Percentiles rank a stretch among this genome's conserved stretches.
These are phyloP conservation scores for Nidula microcarpa DNA, from an alignment of 768 basidiomycete species.

Conservation along the genomic window DNA sequence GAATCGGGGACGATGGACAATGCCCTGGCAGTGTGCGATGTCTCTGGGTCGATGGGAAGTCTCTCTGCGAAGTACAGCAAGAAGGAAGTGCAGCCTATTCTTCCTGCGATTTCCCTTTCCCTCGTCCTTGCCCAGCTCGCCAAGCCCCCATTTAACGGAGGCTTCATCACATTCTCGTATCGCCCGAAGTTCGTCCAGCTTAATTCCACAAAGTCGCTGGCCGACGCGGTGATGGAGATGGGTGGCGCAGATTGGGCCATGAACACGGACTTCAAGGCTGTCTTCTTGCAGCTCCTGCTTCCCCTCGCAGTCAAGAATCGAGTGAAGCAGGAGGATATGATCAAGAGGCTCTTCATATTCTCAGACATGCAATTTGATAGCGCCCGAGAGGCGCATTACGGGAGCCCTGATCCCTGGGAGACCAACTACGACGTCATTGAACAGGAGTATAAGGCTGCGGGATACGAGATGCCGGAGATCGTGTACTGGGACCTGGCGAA, in stretches of 20 bases:
- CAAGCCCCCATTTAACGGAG: slow-evolving; percentile 58
- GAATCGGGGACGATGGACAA: slow-evolving; percentile 57
- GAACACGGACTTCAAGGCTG: slow-evolving; percentile 62
- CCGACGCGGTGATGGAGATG: slow-evolving; percentile 35
- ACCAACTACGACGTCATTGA: slow-evolving; percentile 62
- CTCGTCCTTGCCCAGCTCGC: slow-evolving; percentile 62
- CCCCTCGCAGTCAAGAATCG: slow-evolving; percentile 54
- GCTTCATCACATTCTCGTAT: slow-evolving; percentile 67
- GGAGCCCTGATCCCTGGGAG: slow-evolving; percentile 34
- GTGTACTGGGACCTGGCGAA: slow-evolving; percentile 66
- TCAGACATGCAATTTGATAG: slow-evolving; percentile 77
- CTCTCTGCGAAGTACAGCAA: slow-evolving; percentile 4
- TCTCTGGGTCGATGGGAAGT: slow-evolving; percentile 69
- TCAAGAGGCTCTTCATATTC: slow-evolving; percentile 74
- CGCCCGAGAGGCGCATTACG: neutral
- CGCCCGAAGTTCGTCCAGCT: slow-evolving; percentile 47
- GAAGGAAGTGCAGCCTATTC: slow-evolving; percentile 39
- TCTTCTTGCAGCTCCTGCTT: slow-evolving; percentile 61
- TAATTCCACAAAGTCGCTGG: slow-evolving; percentile 36
- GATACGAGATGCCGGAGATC: slow-evolving; percentile 71
- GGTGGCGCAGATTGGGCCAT: slow-evolving; percentile 35
- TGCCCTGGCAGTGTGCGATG: slow-evolving; percentile 67
- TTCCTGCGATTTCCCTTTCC: slow-evolving; percentile 62
- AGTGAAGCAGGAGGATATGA: slow-evolving; percentile 66
- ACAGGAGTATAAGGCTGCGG: slow-evolving; percentile 51